Conservation (phyloP, 139 green algal genomes). For the Gonium pectorale region DNA sequence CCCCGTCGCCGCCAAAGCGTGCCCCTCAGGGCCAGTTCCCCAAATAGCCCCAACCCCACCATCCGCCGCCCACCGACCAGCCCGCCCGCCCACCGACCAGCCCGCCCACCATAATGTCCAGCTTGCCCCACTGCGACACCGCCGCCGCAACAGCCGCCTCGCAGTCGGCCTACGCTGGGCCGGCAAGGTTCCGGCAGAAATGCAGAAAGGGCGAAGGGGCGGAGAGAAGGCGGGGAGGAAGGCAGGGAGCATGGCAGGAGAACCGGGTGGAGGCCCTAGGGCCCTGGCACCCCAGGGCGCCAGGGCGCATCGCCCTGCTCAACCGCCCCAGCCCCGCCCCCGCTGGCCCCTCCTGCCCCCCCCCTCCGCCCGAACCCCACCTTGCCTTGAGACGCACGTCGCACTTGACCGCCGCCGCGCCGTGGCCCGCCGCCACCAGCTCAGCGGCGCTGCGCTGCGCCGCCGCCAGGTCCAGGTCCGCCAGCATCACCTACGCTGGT, state of each 20-base stretch:
- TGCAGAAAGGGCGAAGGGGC: no score
- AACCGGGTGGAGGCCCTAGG: no score
- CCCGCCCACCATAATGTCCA: constrained; percentile 78
- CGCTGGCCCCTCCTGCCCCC: no score
- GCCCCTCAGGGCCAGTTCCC: no score
- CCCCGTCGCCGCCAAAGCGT: no score
- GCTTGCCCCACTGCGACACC: constrained; percentile 66
- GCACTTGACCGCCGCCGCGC: constrained; percentile 41
- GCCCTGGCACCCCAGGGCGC: no score
- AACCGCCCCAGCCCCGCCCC: no score
- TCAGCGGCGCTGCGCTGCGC: constrained; percentile 51
- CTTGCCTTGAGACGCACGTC: constrained; percentile 30
- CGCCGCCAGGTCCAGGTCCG: constrained; percentile 72
- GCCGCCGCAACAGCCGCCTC: constrained; percentile 66
- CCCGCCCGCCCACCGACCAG: no score
- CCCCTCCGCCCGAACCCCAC: no score
- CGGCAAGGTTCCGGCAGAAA: neutral
- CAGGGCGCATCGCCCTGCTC: no score
- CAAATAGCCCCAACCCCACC: constrained; percentile 62
- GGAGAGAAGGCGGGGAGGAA: no score
- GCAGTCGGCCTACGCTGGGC: constrained; percentile 67
- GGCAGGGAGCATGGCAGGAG: no score
- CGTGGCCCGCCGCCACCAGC: constrained; percentile 61
- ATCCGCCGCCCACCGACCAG: constrained; percentile 15
- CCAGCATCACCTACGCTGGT: constrained; percentile 70